Base-by-base conservation (phyloP, 306 rosid species). In the Parietaria judaica region DNA sequence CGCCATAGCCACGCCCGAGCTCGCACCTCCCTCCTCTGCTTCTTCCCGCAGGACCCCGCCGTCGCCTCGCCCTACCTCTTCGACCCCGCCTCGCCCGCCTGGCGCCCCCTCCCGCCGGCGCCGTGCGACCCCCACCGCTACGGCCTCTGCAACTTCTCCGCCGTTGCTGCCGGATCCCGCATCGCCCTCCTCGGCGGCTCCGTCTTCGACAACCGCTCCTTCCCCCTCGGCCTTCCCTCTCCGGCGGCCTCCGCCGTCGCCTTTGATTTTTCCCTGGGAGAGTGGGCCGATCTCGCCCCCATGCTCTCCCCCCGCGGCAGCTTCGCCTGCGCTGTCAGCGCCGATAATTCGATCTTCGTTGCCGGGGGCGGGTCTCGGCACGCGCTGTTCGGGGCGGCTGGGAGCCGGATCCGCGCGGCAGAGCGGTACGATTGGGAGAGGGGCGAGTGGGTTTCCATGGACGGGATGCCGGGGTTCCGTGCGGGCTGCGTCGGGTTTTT, bases 281-380 rank as follows among this genome's bases (percentile, higher is more conserved):
- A 72, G 0, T 91, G 98, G 98, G 83, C 80, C 45, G 12, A 58
- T 51, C 81, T 84, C 12, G 62, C 96, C 3, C 73, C 86, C 5
- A 91, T 88, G 98, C 56, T 80, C 0, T 70, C 95, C 0, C 82
- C 95, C 0, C 81, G 98, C 0, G 96, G 96, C 0, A 91, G 98
- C 74, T 91, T 91, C n/a, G 98, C 95, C 12, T 85, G 89, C 14
- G 86, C 86, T 0, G 82, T 36, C 0, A 81, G 36, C 2, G 43
- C 74, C 8, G 56, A 53, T 13, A 57, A 67, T 1, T 73, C 77
- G 15, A 88, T 91, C 64, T 3, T 85, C 8, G 98, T 91, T 1
- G 95, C 96, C 0, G 96, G 96, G 1, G 96, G 98, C 4, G 98
- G 96, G 3, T 85, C 95, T 0, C 66, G 98, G 2, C 98, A 91